Evolutionary conservation across 2,329 filamentous ascomycete species (phyloP).

Genomic region (Chaetomium globosum): DNA sequence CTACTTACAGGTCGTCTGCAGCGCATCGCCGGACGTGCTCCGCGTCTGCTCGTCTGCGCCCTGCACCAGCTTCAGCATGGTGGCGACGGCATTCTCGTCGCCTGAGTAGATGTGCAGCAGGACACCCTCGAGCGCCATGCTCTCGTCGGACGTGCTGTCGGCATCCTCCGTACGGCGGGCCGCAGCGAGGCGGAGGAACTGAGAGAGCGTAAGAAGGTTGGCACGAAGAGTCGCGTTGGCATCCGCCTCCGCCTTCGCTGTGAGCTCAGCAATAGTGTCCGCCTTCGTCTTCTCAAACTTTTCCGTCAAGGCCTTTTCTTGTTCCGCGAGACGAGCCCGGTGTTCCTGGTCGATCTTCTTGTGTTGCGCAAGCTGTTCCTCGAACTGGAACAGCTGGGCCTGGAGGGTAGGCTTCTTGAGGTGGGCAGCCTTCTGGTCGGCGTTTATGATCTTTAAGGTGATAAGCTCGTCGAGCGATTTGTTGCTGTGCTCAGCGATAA

Average conservation of each 20-base stretch:
- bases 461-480: constrained; percentile 76
- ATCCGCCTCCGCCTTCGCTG: constrained; percentile 58
- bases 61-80: constrained; percentile 76
- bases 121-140: constrained; percentile 78
- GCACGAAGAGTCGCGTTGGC: constrained; percentile 61
- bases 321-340: constrained; percentile 60
- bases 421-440: constrained; percentile 76
- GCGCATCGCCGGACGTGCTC: constrained; percentile 65
- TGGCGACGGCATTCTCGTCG: constrained; percentile 71
- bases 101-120: constrained; percentile 78
- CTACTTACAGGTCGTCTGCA: constrained; percentile 69
- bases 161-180: constrained; percentile 72
- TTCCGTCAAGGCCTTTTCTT: constrained; percentile 59
- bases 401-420: constrained; percentile 75
- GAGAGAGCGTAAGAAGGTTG: constrained; percentile 70
- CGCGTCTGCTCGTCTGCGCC: constrained; percentile 68
- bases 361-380: constrained; percentile 74
- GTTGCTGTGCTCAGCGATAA: constrained; percentile 69
- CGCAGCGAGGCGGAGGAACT: constrained; percentile 79
- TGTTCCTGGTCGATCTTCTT: constrained; percentile 76
- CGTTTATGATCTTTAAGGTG: constrained; percentile 71
- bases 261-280: constrained; percentile 55
- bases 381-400: constrained; percentile 67
- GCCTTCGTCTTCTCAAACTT: constrained; percentile 58
- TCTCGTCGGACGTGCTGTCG: constrained; percentile 68